Evolutionary conservation across 371 early-diverging fungal species (phyloP), one percentile per base, ranked within the genome.

Genomic region (Lichtheimia ramosa): DNA sequence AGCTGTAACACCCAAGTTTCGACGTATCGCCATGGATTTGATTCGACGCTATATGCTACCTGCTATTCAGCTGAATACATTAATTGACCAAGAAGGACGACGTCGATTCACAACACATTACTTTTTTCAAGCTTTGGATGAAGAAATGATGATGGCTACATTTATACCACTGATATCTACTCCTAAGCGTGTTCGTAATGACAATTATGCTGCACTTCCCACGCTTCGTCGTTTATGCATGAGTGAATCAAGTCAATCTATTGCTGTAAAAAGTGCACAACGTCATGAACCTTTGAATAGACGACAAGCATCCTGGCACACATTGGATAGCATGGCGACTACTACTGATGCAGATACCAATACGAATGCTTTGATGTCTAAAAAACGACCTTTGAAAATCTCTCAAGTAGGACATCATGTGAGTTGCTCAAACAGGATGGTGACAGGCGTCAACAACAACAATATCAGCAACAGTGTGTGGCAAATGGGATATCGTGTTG

Each of bases 71-170:
- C 48, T 63, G 18, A 42, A 25, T 13, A 63, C 59, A 0, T 18
- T 53, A 0, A 58, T 58, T 2, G 64, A 63, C 14, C 64, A 63
- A 54, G 64, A 63, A 54, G 64, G 64, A 0, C 53, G 64, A 16
- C 48, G 64, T 12, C 58, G 56, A n/a, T 28, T 43, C 7, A 63
- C 58, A 5, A 53, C 48, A 10, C 42, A 54, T 6, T 58, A 63
- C 21, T 27, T 27, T 6, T 63, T 63, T 7, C 28, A 54, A 27
- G 20, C 42, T 3, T 54, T 58, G 20, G 58, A 63, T 48, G 41
- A 53, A n/a, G 20, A 20, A 21, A 58, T 48, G 2, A 13, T 58
- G 14, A 24, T 20, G 16, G 58, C 54, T 12, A 49, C 46, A 18
- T 63, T 63, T 39, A 40, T 53, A 13, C 54, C 64, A n/a, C 14